These are phyloP conservation scores for Yamagishiella unicocca DNA, from an alignment of 139 green algal species.

Conservation along the genomic window DNA sequence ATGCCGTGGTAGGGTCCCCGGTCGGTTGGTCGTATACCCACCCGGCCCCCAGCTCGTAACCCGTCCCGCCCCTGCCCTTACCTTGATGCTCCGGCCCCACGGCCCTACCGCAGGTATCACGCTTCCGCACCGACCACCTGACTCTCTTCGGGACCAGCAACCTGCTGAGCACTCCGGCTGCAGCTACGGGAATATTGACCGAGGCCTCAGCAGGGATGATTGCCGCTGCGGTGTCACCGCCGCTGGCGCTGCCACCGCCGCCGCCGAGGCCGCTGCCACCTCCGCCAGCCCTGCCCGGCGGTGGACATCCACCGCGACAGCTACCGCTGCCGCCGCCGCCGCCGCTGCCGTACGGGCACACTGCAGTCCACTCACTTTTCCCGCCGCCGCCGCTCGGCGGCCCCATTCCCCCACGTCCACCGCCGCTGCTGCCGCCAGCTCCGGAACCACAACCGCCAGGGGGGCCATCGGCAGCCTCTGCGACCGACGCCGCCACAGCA, in stretches of 20 bases:
- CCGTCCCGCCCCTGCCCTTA: not conserved
- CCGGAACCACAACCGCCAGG: not conserved
- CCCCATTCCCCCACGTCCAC: not conserved
- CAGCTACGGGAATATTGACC: not conserved
- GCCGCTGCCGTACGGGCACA: not conserved
- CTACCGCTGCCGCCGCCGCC: not conserved
- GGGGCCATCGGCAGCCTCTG: not conserved
- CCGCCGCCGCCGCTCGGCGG: not conserved
- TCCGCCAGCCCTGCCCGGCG: not conserved
- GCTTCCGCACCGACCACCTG: slow-evolving; percentile 77
- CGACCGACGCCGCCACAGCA: slow-evolving; percentile 8
- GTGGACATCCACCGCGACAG: not conserved
- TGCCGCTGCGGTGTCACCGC: too few relatives aligned
- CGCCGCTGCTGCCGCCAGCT: not conserved
- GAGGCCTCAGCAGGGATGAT: not conserved
- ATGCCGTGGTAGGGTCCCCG: too few relatives aligned
- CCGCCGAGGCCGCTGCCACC: slow-evolving; percentile 29
- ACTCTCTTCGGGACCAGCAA: slow-evolving; percentile 72
- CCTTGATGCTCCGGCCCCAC: not conserved
- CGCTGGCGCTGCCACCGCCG: not conserved
- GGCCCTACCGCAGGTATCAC: slow-evolving; percentile 47
- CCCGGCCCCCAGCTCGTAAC: too few relatives aligned
- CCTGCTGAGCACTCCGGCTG: slow-evolving; percentile 10
- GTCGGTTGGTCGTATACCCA: too few relatives aligned
- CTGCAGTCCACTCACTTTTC: not conserved